Evolutionary conservation across 2,329 filamentous ascomycete genomes (phyloP).

Genomic region (Fusarium burgessii): DNA sequence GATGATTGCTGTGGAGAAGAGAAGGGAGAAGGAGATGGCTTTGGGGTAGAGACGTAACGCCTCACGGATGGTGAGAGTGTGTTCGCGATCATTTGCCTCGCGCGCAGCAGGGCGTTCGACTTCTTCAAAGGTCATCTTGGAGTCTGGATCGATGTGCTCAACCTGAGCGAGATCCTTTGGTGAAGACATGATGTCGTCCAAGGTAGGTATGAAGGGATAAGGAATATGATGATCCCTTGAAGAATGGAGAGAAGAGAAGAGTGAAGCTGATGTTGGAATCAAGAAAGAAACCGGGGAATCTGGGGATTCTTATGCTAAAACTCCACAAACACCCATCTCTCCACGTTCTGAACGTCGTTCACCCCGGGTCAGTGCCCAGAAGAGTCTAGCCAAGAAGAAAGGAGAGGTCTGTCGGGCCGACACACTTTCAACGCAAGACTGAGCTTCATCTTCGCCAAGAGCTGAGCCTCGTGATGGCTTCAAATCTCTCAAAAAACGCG

Average conservation of each 20-base stretch:
- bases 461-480: slow-evolving; percentile 20
- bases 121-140: slow-evolving; percentile 11
- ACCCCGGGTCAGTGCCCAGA: slow-evolving; percentile 1
- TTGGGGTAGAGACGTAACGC: slow-evolving; percentile 56
- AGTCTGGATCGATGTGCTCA: slow-evolving; percentile 19
- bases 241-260: not conserved
- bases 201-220: not conserved
- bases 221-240: not conserved
- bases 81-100: slow-evolving; percentile 40
- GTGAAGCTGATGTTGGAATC: not conserved
- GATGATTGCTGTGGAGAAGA: slow-evolving; percentile 54
- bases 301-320: slow-evolving; percentile 24
- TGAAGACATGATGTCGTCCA: slow-evolving; percentile 10
- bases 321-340: slow-evolving; percentile 17
- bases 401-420: slow-evolving; percentile 7
- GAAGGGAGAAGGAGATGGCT: slow-evolving; percentile 53
- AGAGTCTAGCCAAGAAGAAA: not conserved
- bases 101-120: slow-evolving; percentile 18
- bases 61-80: slow-evolving; percentile 47
- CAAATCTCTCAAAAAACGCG: not conserved
- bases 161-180: slow-evolving; percentile 20
- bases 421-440: not conserved
- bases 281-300: slow-evolving; percentile 13
- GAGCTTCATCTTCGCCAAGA: slow-evolving; percentile 11
- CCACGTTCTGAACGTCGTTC: not conserved